phyloP scores from a whole-genome alignment of 2,329 filamentous ascomycete genomes.

The Epichloe uncinata region DNA sequence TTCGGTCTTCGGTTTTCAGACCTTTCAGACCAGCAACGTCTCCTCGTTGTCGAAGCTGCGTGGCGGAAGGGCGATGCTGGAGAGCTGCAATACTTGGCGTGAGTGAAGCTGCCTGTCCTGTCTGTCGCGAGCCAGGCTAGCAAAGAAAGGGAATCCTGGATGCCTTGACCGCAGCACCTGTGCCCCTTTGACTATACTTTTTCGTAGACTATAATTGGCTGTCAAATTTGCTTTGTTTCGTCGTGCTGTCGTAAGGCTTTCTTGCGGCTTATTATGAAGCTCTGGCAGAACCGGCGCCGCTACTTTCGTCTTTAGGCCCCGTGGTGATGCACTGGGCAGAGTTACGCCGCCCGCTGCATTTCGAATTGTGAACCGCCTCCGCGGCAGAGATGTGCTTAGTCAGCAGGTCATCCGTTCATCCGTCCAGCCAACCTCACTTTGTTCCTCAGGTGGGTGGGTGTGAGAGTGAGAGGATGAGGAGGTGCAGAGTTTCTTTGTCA shows the following conservation, averaged over 20 bases:
- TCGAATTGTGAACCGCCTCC: slow-evolving; percentile 4
- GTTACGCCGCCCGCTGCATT: slow-evolving; percentile 21
- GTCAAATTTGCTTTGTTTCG: not conserved
- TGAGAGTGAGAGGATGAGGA: no score
- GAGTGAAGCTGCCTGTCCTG: not conserved
- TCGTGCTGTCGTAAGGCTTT: not conserved
- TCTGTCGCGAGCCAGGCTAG: not conserved
- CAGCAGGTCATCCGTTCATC: not conserved
- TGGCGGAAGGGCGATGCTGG: not conserved
- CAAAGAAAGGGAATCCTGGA: not conserved
- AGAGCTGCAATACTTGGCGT: not conserved
- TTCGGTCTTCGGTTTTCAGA: no score
- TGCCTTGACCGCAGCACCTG: not conserved
- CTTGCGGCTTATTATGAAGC: not conserved
- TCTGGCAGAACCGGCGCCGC: not conserved
- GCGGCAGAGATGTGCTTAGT: slow-evolving; percentile 4
- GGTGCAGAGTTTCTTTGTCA: no score
- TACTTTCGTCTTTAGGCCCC: slow-evolving; percentile 8
- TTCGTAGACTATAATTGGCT: not conserved
- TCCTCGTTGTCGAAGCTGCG: not conserved
- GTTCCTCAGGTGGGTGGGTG: no score
- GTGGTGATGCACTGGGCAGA: slow-evolving; percentile 25
- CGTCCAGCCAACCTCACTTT: not conserved
- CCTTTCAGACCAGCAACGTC: not conserved
- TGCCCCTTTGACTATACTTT: not conserved